Conservation (phyloP, 768 basidiomycete genomes). For the Pleurotus giganteus region DNA sequence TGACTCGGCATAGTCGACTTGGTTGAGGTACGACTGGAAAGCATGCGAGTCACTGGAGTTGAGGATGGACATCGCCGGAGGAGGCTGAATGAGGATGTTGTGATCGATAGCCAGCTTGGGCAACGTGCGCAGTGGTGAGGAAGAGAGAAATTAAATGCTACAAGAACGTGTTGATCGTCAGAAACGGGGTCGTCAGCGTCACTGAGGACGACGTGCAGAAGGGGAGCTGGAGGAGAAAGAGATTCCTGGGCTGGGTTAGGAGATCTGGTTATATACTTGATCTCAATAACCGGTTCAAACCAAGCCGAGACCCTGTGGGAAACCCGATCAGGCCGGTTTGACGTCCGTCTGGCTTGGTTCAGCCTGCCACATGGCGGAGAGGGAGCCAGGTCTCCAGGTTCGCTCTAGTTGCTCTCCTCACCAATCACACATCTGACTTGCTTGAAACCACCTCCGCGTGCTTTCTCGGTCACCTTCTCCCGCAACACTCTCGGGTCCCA, state of each 20-base stretch:
- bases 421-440: conserved; percentile 8
- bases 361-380: conserved; percentile 2
- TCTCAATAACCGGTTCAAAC: background rate
- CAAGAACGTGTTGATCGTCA: background rate
- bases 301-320: background rate
- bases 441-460: conserved; percentile 6
- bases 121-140: conserved; percentile 1
- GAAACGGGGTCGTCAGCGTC: conserved; percentile 2
- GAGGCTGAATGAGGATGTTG: conserved; percentile 9
- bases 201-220: background rate
- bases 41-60: conserved; percentile 65
- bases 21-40: conserved; percentile 66
- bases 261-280: conserved; percentile 11
- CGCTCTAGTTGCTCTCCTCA: conserved; percentile 1
- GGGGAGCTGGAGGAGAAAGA: conserved; percentile 1
- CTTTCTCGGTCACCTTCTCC: background rate
- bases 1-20: conserved; percentile 42
- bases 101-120: conserved; percentile 10
- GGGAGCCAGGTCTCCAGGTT: background rate
- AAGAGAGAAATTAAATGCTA: background rate
- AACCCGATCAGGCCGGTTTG: background rate
- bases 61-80: conserved; percentile 53
- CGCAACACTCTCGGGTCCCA: conserved; percentile 6
- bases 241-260: conserved; percentile 8
- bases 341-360: conserved; percentile 4